A percentile compares a stretch with the other conserved stretches of the same genome.
These are phyloP conservation scores for Fonsecaea nubica DNA, from an alignment of 2,329 filamentous ascomycete species.

Conservation along the genomic window DNA sequence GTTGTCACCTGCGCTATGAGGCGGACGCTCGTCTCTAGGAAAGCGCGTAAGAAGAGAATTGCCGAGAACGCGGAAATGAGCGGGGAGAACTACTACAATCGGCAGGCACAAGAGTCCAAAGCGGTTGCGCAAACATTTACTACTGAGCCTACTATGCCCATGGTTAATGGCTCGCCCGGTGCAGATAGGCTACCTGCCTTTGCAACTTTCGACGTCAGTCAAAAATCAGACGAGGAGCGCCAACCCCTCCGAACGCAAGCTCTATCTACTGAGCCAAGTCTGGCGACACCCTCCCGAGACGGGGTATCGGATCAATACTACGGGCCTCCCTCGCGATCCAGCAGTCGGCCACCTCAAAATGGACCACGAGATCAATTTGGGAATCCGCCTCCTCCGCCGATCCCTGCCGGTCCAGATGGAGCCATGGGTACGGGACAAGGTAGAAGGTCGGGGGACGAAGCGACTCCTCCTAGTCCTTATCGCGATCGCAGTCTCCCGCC, in stretches of 20 bases:
- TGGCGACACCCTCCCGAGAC: constrained; percentile 35
- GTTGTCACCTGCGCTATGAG: constrained; percentile 95
- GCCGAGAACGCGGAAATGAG: constrained; percentile 97
- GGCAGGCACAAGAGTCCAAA: constrained; percentile 52
- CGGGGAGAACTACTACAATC: constrained; percentile 86
- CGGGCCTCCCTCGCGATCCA: constrained; percentile 40
- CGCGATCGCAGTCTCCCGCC: constrained; percentile 35
- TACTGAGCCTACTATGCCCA: constrained; percentile 64
- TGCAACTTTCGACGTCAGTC: constrained; percentile 47
- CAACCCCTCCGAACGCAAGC: constrained; percentile 35
- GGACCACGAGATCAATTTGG: constrained; percentile 47
- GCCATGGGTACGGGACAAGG: constrained; percentile 33
- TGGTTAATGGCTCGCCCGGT: constrained; percentile 63
- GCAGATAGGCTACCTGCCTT: constrained; percentile 59
- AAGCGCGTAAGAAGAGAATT: constrained; percentile 90
- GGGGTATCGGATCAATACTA: constrained; percentile 43
- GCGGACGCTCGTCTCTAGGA: constrained; percentile 85
- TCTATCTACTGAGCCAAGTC: constrained; percentile 27
- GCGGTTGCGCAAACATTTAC: constrained; percentile 52
- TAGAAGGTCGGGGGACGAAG: constrained; percentile 30
- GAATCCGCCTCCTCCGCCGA: constrained; percentile 42
- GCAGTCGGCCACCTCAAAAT: constrained; percentile 44
- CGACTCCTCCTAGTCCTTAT: constrained; percentile 29
- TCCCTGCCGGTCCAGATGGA: constrained; percentile 45
- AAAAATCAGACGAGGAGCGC: constrained; percentile 34